Percentiles rank a stretch among this genome's conserved stretches.
phyloP scores from a whole-genome alignment of 345 rosid genomes.

The Acer negundo region DNA sequence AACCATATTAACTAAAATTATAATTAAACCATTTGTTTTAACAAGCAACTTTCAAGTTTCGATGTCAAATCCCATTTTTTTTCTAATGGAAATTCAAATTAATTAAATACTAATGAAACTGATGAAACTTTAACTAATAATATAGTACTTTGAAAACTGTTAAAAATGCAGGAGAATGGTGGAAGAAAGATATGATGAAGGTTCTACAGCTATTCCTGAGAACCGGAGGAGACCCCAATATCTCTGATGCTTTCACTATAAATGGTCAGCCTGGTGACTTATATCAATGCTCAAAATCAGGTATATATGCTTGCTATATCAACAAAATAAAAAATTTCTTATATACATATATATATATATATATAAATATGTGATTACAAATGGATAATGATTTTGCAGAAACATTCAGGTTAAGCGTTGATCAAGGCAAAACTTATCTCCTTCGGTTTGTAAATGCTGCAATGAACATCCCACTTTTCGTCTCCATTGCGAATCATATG shows the following conservation, averaged over 20 bases:
- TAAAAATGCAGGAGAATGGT: conserved; percentile 43
- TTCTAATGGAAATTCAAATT: no score
- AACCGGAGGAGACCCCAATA: conserved; percentile 30
- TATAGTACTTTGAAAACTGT: background rate
- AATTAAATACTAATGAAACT: no score
- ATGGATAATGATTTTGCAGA: conserved; percentile 23
- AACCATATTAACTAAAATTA: no score
- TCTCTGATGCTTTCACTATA: conserved; percentile 38
- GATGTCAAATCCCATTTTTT: no score
- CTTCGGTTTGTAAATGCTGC: conserved; percentile 39
- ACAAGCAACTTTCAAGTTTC: no score
- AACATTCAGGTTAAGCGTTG: conserved; percentile 37
- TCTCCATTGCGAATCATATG: conserved; percentile 37
- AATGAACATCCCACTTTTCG: conserved; percentile 39
- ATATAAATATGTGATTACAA: background rate
- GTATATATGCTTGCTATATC: background rate
- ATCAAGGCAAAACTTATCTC: conserved; percentile 39
- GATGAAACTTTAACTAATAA: background rate
- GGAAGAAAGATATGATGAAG: conserved; percentile 27
- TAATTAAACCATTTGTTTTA: no score
- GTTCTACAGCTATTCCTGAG: conserved; percentile 2
- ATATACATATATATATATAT: no score
- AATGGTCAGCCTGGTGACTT: conserved; percentile 53
- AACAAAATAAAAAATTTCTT: no score
- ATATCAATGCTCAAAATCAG: conserved; percentile 36